A percentile compares a stretch with the other conserved stretches of the same genome.
phyloP scores from a whole-genome alignment of 2,329 filamentous ascomycete genomes.

The Paecilomyces fulvus region DNA sequence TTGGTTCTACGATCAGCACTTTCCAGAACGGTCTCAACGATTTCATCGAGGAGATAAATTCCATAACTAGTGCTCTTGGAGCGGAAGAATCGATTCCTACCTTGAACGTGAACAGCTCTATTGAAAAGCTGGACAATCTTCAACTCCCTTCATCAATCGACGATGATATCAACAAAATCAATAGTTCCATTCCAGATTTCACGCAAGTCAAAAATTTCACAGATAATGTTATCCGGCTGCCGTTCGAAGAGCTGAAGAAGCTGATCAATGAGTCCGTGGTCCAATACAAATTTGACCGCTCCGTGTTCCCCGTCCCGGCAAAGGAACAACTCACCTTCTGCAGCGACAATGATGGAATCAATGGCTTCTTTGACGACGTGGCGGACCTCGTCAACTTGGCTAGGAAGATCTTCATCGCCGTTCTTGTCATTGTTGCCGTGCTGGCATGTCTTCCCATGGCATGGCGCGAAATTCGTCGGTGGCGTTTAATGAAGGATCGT shows the following conservation, averaged over 20 bases:
- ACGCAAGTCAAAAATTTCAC: constrained; percentile 76
- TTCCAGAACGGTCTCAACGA: constrained; percentile 51
- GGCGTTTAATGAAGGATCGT: constrained; percentile 62
- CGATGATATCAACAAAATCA: constrained; percentile 61
- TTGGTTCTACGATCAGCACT: constrained; percentile 28
- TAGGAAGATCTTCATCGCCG: constrained; percentile 66
- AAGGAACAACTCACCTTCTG: constrained; percentile 83
- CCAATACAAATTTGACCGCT: constrained; percentile 68
- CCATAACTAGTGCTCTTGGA: constrained; percentile 43
- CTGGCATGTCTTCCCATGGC: constrained; percentile 70
- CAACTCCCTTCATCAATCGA: constrained; percentile 62
- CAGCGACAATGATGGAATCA: constrained; percentile 72
- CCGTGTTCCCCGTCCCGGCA: constrained; percentile 70
- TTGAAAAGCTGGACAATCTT: constrained; percentile 61
- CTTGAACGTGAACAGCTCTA: constrained; percentile 57
- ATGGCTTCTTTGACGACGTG: constrained; percentile 71
- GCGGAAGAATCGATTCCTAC: constrained; percentile 36
- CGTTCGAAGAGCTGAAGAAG: constrained; percentile 71
- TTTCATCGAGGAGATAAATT: constrained; percentile 48
- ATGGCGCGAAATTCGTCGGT: constrained; percentile 70
- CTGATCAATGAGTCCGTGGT: constrained; percentile 64
- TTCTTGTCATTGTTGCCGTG: constrained; percentile 63
- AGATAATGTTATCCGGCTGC: constrained; percentile 61
- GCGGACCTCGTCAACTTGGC: constrained; percentile 58
- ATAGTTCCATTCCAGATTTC: constrained; percentile 74